A percentile compares a stretch with the other conserved stretches of the same genome.
phyloP scores from a whole-genome alignment of 176 grass and related monocot genomes.

The Hsuehochloa calcarea region DNA sequence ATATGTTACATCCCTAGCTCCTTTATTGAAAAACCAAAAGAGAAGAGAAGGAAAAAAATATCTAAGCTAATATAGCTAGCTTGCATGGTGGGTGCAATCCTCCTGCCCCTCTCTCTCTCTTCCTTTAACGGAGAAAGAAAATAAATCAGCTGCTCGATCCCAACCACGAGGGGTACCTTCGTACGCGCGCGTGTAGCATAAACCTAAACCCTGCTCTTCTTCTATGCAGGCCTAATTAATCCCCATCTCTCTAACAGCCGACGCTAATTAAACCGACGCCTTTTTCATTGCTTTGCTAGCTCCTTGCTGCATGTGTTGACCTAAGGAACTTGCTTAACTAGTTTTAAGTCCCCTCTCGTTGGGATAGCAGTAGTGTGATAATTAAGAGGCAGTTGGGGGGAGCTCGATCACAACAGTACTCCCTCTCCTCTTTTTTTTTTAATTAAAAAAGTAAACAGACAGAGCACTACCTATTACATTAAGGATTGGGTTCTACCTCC shows the following conservation, averaged over 20 bases:
- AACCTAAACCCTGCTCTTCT: neutral
- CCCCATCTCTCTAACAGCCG: neutral
- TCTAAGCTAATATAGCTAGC: neutral
- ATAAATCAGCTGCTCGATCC: neutral
- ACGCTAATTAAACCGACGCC: neutral
- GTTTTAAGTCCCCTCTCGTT: neutral
- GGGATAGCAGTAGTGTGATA: neutral
- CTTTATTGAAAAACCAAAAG: neutral
- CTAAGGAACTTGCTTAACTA: neutral
- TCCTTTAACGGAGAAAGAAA: conserved; percentile 26
- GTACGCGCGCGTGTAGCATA: neutral
- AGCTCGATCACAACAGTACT: neutral
- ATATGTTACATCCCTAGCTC: conserved; percentile 24
- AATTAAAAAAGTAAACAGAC: too few relatives aligned
- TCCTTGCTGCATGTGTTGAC: conserved; percentile 44
- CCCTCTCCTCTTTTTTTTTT: too few relatives aligned
- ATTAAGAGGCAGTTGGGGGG: conserved; percentile 4
- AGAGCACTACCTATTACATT: too few relatives aligned
- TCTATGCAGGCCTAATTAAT: conserved; percentile 27
- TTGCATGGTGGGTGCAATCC: conserved; percentile 32
- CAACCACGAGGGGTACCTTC: neutral
- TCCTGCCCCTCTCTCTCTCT: neutral
- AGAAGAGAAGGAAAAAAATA: neutral
- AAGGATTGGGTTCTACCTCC: too few relatives aligned
- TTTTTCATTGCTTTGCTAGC: conserved; percentile 22